Evolutionary conservation across 345 rosid genomes (phyloP).

Genomic region (rapeseed (Brassica napus)): Da-Ae NC_063437.1:205001-205500

Average conservation of each 20-base stretch:
- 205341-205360: background rate
- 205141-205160: slow-evolving; percentile 25
- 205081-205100: background rate
- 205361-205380: background rate
- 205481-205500: slow-evolving; percentile 21
- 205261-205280: background rate
- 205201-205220: slow-evolving; percentile 18
- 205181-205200: slow-evolving; percentile 16
- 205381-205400: slow-evolving; percentile 7
- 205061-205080: background rate
- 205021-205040: background rate
- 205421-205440: slow-evolving; percentile 1
- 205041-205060: background rate
- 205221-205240: background rate
- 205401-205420: background rate
- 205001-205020: background rate
- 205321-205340: slow-evolving; percentile 4
- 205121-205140: slow-evolving; percentile 13
- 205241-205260: slow-evolving; percentile 1
- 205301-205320: background rate
- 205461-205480: background rate
- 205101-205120: background rate
- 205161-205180: slow-evolving; percentile 18
- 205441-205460: background rate
- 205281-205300: background rate